Evolutionary conservation across 768 basidiomycete species (phyloP).

Genomic region (Antrodiella citrinella): DNA sequence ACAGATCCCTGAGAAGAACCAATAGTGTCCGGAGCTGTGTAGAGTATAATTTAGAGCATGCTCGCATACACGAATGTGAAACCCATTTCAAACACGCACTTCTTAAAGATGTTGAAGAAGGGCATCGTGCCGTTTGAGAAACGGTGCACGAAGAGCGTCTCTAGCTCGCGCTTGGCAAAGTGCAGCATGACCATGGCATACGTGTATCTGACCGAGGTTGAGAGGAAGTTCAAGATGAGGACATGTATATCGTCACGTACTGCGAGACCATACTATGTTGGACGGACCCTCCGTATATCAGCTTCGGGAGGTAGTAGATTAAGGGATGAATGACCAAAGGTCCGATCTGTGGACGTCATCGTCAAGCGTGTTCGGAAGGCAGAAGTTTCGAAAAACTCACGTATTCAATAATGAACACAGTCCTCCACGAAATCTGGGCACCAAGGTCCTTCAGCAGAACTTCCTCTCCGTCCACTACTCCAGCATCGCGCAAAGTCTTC

Average conservation of each 20-base stretch:
- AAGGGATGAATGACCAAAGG: conserved; percentile 87
- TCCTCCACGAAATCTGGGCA: conserved; percentile 80
- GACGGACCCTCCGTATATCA: conserved; percentile 65
- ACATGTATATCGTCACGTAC: too few species aligned
- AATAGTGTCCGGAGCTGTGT: conserved; percentile 81
- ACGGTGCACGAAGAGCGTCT: conserved; percentile 89
- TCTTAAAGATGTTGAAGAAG: conserved; percentile 74
- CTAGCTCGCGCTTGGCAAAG: conserved; percentile 86
- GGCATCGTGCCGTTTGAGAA: conserved; percentile 98
- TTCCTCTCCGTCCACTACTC: conserved; percentile 51
- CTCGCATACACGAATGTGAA: not conserved
- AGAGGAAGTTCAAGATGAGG: not conserved
- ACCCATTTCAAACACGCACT: conserved; percentile 40
- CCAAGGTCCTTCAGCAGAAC: conserved; percentile 86
- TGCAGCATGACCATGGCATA: conserved; percentile 76
- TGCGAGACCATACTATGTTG: conserved; percentile 73
- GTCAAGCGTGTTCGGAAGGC: too few species aligned
- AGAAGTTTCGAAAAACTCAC: too few species aligned
- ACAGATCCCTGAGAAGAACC: conserved; percentile 70
- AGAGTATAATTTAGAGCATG: conserved; percentile 6
- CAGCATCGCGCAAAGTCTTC: conserved; percentile 47
- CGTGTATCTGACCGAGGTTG: conserved; percentile 41
- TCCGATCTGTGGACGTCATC: conserved; percentile 77
- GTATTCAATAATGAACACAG: conserved; percentile 92
- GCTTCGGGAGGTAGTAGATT: conserved; percentile 60